Evolutionary conservation across 495 filamentous ascomycete species (phyloP).

Genomic region (Penicillium macrosclerotiorum): DNA sequence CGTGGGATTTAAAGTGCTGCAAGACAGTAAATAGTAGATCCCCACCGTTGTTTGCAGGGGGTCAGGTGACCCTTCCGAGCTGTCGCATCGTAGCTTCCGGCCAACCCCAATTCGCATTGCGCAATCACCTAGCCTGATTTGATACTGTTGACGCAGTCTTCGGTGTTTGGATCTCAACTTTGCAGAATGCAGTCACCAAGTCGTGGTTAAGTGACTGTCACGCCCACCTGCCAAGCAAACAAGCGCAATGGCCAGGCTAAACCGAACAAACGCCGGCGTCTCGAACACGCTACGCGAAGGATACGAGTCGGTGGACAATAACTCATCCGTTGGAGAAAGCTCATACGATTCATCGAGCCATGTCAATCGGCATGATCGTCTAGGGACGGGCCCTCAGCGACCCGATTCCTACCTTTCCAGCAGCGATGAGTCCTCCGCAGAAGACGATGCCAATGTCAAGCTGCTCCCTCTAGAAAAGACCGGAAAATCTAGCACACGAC

Average conservation of each 20-base stretch:
- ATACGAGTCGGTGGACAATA: constrained; percentile 9
- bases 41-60: background rate
- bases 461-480: constrained; percentile 12
- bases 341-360: background rate
- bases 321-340: background rate
- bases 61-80: constrained; percentile 2
- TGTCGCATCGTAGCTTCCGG: too few species aligned
- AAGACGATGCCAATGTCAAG: constrained; percentile 18
- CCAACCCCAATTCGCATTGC: too few species aligned
- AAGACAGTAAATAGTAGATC: too few species aligned
- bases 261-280: background rate
- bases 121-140: too few species aligned
- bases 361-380: background rate
- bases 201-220: background rate
- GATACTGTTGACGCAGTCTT: too few species aligned
- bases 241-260: constrained; percentile 10
- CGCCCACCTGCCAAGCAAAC: constrained; percentile 4
- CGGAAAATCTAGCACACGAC: background rate
- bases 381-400: background rate
- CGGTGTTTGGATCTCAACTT: background rate
- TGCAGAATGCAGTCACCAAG: constrained; percentile 1
- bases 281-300: constrained; percentile 6
- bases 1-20: too few species aligned
- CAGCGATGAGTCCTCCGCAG: constrained; percentile 12
- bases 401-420: constrained; percentile 4